Conservation (phyloP, 1,284 basidiomycete genomes). For the Quambalaria eucalypti region DNA sequence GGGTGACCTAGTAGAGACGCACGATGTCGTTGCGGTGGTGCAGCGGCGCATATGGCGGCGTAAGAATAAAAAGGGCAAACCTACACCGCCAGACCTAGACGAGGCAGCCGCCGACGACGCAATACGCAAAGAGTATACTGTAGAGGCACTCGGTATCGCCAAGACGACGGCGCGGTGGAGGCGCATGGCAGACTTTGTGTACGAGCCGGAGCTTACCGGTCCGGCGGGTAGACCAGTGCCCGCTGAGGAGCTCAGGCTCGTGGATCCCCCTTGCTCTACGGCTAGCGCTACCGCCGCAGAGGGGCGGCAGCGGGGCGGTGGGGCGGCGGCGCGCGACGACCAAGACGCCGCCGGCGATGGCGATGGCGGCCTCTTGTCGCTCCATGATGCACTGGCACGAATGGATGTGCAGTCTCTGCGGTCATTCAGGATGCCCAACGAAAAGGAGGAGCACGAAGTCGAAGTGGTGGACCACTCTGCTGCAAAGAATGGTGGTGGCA, state of each 20-base stretch:
- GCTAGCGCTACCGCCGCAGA: background rate
- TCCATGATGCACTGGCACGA: constrained; percentile 23
- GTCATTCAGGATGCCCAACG: constrained; percentile 14
- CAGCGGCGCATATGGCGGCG: constrained; percentile 24
- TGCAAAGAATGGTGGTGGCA: background rate
- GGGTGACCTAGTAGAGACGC: constrained; percentile 17
- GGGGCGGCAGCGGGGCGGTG: background rate
- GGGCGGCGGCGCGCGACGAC: background rate
- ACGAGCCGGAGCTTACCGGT: constrained; percentile 17
- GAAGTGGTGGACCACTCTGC: background rate
- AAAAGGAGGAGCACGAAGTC: constrained; percentile 24
- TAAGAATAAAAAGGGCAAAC: constrained; percentile 10
- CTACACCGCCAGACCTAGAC: background rate
- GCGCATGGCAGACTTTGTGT: constrained; percentile 40
- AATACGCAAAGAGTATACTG: constrained; percentile 57
- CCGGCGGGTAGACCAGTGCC: no score
- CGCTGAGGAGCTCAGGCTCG: background rate
- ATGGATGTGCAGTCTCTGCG: constrained; percentile 30
- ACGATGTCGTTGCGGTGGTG: constrained; percentile 24
- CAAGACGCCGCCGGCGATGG: background rate
- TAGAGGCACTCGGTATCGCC: constrained; percentile 66
- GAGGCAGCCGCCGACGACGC: constrained; percentile 28
- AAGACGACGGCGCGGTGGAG: constrained; percentile 79
- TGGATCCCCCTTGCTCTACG: background rate
- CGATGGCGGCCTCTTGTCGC: constrained; percentile 5